Evolutionary conservation across 177 flowering plant genomes (phyloP).

Genomic region (Vitis hybrid): DNA sequence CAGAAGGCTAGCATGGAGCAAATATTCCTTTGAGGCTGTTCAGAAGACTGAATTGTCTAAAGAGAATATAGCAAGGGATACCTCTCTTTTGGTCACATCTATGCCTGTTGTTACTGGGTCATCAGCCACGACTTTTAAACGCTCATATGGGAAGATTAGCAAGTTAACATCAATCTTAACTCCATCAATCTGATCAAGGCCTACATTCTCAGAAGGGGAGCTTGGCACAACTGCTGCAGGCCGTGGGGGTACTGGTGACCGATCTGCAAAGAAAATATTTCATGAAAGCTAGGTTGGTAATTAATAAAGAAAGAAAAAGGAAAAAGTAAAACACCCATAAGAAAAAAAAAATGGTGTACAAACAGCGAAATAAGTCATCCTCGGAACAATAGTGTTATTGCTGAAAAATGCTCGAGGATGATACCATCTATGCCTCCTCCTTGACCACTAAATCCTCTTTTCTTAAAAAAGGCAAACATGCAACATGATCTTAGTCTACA

Average conservation of each 20-base stretch:
- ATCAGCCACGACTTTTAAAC: slow-evolving; percentile 37
- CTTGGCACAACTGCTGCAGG: slow-evolving; percentile 15
- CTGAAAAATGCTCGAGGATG: too few species aligned
- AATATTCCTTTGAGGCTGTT: not conserved
- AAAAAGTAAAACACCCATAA: too few species aligned
- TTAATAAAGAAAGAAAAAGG: too few species aligned
- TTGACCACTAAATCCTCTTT: too few species aligned
- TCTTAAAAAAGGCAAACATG: too few species aligned
- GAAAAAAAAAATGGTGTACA: too few species aligned
- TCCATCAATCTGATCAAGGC: slow-evolving; percentile 15
- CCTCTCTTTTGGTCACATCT: slow-evolving; percentile 70
- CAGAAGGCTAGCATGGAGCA: not conserved
- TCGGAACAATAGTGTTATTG: too few species aligned
- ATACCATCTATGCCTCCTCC: too few species aligned
- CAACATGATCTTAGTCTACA: too few species aligned
- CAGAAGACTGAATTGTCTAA: not conserved
- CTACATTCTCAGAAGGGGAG: slow-evolving; percentile 7
- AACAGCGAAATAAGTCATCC: too few species aligned
- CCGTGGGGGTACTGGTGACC: slow-evolving; percentile 6
- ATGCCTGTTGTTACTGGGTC: slow-evolving; percentile 41
- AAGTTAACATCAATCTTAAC: slow-evolving; percentile 16
- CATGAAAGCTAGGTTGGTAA: too few species aligned
- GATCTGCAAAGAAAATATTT: not conserved
- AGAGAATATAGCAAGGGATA: slow-evolving; percentile 17
- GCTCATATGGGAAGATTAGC: slow-evolving; percentile 42